Conservation (phyloP, 768 basidiomycete species). For the Rhizopogon vesiculosus region DNA sequence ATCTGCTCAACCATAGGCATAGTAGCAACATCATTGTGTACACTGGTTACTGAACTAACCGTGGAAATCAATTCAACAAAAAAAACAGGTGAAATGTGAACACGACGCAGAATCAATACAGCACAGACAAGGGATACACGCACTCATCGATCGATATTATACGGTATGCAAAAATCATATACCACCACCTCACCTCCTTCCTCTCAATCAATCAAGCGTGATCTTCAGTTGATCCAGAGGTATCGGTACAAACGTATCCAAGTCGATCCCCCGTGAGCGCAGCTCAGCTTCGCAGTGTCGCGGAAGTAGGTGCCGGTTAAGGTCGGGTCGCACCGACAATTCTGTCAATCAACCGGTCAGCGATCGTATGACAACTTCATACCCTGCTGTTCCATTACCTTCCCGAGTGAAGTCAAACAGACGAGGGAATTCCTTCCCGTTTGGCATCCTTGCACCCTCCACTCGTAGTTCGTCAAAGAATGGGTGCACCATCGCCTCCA, state of each 20-base stretch:
- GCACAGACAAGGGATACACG: constrained; percentile 13
- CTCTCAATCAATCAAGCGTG: constrained; percentile 71
- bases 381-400: constrained; percentile 49
- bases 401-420: constrained; percentile 96
- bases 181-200: constrained; percentile 12
- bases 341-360: constrained; percentile 44
- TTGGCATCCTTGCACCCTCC: constrained; percentile 92
- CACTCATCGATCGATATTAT: constrained; percentile 26
- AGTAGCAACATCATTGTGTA: constrained; percentile 9
- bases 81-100: constrained; percentile 3
- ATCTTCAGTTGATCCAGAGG: constrained; percentile 94
- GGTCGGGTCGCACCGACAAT: constrained; percentile 92
- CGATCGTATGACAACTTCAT: not conserved
- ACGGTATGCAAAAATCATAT: constrained; percentile 32
- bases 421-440: constrained; percentile 92
- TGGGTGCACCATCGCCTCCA: constrained; percentile 89
- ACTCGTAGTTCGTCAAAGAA: constrained; percentile 96
- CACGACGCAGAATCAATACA: constrained; percentile 18
- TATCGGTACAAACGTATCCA: constrained; percentile 95
- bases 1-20: constrained; percentile 5
- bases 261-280: constrained; percentile 75
- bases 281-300: constrained; percentile 87
- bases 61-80: constrained; percentile 6
- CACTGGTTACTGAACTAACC: constrained; percentile 4
- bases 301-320: constrained; percentile 90